Percentiles rank a stretch among this genome's conserved stretches.
Conservation (phyloP, 805 yeast genomes). For the Yamadazyma philogaea region DNA sequence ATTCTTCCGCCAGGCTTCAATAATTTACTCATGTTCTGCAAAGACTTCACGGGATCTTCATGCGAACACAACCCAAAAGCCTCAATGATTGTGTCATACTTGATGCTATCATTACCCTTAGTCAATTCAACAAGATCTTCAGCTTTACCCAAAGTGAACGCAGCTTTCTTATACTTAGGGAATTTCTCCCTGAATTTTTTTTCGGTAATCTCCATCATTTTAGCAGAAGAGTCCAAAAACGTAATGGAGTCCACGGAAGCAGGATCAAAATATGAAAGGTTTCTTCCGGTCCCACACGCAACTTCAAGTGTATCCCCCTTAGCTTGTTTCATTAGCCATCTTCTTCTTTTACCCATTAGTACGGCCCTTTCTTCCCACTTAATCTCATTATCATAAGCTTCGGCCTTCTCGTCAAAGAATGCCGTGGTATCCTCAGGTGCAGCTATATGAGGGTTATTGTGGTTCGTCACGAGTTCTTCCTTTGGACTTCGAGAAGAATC, state of each 20-base stretch:
- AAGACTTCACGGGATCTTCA: slow-evolving; percentile 82
- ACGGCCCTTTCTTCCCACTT: slow-evolving; percentile 67
- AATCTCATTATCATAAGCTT: slow-evolving; percentile 75
- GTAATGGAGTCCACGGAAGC: slow-evolving; percentile 68
- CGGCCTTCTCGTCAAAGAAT: slow-evolving; percentile 75
- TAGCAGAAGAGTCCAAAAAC: slow-evolving; percentile 76
- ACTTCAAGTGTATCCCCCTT: slow-evolving; percentile 92
- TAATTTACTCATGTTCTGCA: slow-evolving; percentile 66
- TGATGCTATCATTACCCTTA: slow-evolving; percentile 34
- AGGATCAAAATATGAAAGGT: slow-evolving; percentile 69
- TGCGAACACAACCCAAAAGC: slow-evolving; percentile 96
- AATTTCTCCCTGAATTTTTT: slow-evolving; percentile 65
- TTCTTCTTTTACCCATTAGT: slow-evolving; percentile 61
- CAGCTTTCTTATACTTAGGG: slow-evolving; percentile 69
- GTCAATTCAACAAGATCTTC: slow-evolving; percentile 71
- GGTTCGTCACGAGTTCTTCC: slow-evolving; percentile 30
- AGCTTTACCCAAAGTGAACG: slow-evolving; percentile 87
- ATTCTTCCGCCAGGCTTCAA: slow-evolving; percentile 90
- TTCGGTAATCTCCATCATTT: slow-evolving; percentile 81
- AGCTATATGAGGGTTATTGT: slow-evolving; percentile 45
- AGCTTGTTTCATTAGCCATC: slow-evolving; percentile 74
- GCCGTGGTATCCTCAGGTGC: slow-evolving; percentile 79
- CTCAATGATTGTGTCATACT: slow-evolving; percentile 89
- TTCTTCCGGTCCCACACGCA: slow-evolving; percentile 95
- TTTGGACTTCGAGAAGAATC: background rate